phyloP scores from a whole-genome alignment of 2,329 filamentous ascomycete genomes.

The Pestalotiopsis sp. region DNA sequence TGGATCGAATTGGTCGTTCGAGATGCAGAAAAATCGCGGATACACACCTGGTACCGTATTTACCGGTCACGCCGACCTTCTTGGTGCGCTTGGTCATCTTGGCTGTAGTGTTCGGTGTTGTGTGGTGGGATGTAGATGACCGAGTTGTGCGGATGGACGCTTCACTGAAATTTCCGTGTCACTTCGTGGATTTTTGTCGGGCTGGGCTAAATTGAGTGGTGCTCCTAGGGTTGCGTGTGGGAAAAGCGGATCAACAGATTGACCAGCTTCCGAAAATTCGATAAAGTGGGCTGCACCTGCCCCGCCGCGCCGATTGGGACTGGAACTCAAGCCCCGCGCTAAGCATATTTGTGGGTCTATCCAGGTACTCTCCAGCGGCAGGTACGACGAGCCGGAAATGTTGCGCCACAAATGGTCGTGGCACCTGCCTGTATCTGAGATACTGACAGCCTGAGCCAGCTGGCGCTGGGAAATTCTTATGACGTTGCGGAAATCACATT shows the following conservation, averaged over 20 bases:
- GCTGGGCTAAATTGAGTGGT: conserved; percentile 3
- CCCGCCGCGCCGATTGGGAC: background rate
- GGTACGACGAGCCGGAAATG: background rate
- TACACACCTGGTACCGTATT: conserved; percentile 94
- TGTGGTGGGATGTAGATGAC: conserved; percentile 24
- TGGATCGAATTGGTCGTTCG: conserved; percentile 14
- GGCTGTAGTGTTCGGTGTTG: conserved; percentile 42
- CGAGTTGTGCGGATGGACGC: conserved; percentile 23
- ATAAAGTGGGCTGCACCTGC: background rate
- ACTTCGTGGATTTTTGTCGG: conserved; percentile 1
- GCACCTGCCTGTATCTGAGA: background rate
- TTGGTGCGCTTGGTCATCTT: conserved; percentile 96
- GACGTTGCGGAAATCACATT: background rate
- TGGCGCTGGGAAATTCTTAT: background rate
- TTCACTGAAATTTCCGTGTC: conserved; percentile 2
- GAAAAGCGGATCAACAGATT: conserved; percentile 3
- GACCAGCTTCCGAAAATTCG: background rate
- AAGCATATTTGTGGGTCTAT: background rate
- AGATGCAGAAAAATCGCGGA: conserved; percentile 17
- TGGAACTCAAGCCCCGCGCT: background rate
- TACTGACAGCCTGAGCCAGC: background rate
- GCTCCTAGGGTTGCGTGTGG: conserved; percentile 5
- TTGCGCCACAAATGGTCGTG: background rate
- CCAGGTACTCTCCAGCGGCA: too few relatives aligned
- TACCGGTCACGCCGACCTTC: conserved; percentile 99